Percentiles rank a stretch among this genome's conserved stretches.
phyloP scores from a whole-genome alignment of 2,329 filamentous ascomycete species.

The Daldinia sp. region DNA sequence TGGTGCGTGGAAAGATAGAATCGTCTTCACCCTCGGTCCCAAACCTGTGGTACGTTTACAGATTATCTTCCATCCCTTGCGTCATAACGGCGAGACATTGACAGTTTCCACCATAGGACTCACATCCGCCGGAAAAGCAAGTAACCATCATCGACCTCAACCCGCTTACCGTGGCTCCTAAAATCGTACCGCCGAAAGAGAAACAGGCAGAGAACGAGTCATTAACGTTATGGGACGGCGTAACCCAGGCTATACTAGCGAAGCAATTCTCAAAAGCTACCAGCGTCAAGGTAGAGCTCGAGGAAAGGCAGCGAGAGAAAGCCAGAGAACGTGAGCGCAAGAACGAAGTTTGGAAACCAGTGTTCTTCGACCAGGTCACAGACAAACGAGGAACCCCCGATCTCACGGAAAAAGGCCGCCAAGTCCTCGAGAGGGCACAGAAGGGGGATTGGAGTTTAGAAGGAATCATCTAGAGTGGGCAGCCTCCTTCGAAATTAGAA shows the following conservation, averaged over 20 bases:
- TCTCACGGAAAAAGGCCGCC: slow-evolving; percentile 65
- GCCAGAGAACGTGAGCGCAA: slow-evolving; percentile 81
- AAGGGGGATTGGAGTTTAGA: slow-evolving; percentile 65
- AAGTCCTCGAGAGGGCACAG: slow-evolving; percentile 65
- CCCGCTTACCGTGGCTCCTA: slow-evolving; percentile 83
- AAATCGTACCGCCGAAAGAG: slow-evolving; percentile 81
- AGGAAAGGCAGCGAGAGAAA: slow-evolving; percentile 88
- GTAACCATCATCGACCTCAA: slow-evolving; percentile 86
- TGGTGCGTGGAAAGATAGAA: slow-evolving; percentile 85
- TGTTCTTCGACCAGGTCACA: slow-evolving; percentile 80
- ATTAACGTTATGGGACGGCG: slow-evolving; percentile 85
- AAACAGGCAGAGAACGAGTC: slow-evolving; percentile 91
- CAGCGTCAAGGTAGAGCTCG: slow-evolving; percentile 87
- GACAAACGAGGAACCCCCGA: slow-evolving; percentile 68
- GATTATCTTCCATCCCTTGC: not conserved
- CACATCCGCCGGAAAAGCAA: slow-evolving; percentile 69
- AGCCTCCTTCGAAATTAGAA: slow-evolving; percentile 13
- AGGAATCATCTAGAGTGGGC: slow-evolving; percentile 55
- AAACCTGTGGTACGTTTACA: slow-evolving; percentile 69
- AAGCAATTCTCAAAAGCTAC: slow-evolving; percentile 91
- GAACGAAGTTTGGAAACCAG: slow-evolving; percentile 80
- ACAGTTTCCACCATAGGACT: slow-evolving; percentile 51
- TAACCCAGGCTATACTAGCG: slow-evolving; percentile 85
- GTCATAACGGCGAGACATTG: slow-evolving; percentile 17
- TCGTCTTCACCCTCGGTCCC: slow-evolving; percentile 70